Base-by-base conservation (phyloP, 352 stramenopile species). In the Phytophthora idaei region DNA sequence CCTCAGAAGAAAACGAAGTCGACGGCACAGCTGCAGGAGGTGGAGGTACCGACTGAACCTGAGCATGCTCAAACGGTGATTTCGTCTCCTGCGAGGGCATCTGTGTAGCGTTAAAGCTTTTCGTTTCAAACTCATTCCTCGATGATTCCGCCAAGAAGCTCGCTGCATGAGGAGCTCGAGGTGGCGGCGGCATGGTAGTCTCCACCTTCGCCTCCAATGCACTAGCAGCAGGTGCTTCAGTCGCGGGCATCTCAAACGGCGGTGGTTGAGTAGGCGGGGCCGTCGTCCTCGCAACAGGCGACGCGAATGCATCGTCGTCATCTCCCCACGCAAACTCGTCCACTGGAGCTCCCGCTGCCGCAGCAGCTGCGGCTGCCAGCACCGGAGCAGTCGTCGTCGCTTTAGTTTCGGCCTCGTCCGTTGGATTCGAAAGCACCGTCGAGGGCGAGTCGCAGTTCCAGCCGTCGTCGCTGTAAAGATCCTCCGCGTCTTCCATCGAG, bases 371-470 rank as follows among this genome's bases (percentile, higher is more conserved):
- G 25, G 37, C 21, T 4, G n/a, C 48, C 25, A 42, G 17, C 15
- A 17, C 39, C n/a, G 57, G 31, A 37, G 51, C 53, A 10, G 47
- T 51, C 3, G 47, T 57, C 49, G 36, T 53, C 17, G 44, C 21
- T 27, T 53, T 64, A 31, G 59, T 45, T 17, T 67, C 67, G 10
- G 57, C 36, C 36, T 80, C 69, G 7, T 78, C 64, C 61, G 45
- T 60, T 39, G 77, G 63, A 12, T 76, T 74, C 11, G 79, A 89
- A 12, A 94, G 69, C 61, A 94, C 84, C 3, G 76, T 74, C 21
- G 86, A 89, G 5, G 80, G 86, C 41, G 84, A 94, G 62, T 92
- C 84, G 31, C 77, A 81, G 5, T 84, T 76, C 86, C 86, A 94
- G 2, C 78, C 84, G 37, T 94, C 86, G 48, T 91, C 81, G 57